These are phyloP conservation scores for Colletotrichum filicis DNA, from an alignment of 2,329 filamentous ascomycete species.

Conservation along the genomic window DNA sequence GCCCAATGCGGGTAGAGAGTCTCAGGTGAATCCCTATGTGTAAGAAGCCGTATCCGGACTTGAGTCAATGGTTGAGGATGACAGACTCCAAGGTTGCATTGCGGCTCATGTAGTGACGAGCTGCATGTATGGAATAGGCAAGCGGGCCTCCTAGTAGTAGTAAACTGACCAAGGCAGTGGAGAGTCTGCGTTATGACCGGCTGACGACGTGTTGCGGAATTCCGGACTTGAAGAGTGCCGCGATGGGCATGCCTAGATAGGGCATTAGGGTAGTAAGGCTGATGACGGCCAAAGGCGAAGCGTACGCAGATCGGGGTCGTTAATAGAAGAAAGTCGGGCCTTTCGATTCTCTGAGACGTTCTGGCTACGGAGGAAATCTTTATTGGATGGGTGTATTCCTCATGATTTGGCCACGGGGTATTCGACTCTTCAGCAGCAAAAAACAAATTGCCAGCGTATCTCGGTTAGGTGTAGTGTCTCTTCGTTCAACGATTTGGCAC, in stretches of 20 bases:
- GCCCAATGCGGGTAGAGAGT: not conserved
- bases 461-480: not conserved
- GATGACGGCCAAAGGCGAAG: not conserved
- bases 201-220: not conserved
- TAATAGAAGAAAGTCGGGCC: not conserved
- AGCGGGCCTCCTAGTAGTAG: not conserved
- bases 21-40: not conserved
- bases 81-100: not conserved
- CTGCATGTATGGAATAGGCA: not conserved
- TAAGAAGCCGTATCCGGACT: not conserved
- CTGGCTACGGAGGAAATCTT: not conserved
- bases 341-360: not conserved
- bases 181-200: no score
- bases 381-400: not conserved
- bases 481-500: not conserved
- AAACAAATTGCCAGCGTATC: not conserved
- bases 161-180: not conserved
- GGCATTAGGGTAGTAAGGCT: not conserved
- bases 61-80: not conserved
- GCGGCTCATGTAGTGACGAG: not conserved
- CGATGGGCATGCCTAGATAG: slow-evolving; percentile 2
- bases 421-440: not conserved
- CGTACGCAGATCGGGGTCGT: not conserved
- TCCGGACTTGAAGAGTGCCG: not conserved
- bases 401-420: not conserved